phyloP scores from a whole-genome alignment of 2,329 filamentous ascomycete genomes.

The Xylaria sp. region DNA sequence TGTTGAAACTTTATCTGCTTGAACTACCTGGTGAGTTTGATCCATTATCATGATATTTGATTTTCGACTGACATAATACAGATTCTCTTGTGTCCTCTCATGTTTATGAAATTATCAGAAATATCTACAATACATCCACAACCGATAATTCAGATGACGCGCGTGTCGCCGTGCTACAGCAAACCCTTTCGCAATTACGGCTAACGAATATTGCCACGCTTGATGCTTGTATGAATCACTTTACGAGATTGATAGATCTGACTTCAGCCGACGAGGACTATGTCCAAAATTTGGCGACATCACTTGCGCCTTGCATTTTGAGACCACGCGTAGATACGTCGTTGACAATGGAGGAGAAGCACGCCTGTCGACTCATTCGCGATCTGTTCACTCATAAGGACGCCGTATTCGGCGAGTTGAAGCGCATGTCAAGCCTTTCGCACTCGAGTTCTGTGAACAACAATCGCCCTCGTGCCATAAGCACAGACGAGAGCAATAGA shows the following conservation, averaged over 20 bases:
- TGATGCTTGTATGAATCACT: slow-evolving; percentile 97
- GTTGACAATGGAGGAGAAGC: slow-evolving; percentile 94
- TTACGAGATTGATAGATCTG: slow-evolving; percentile 94
- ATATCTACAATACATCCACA: slow-evolving; percentile 87
- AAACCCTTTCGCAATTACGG: slow-evolving; percentile 91
- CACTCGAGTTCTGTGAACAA: slow-evolving; percentile 68
- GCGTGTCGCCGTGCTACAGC: slow-evolving; percentile 90
- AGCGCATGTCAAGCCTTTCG: slow-evolving; percentile 81
- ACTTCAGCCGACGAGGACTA: slow-evolving; percentile 95
- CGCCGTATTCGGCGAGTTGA: slow-evolving; percentile 93
- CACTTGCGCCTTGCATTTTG: slow-evolving; percentile 85
- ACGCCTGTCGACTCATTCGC: slow-evolving; percentile 87
- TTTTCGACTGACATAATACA: slow-evolving; percentile 53
- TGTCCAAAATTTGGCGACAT: slow-evolving; percentile 75
- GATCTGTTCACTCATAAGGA: slow-evolving; percentile 96
- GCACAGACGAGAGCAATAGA: slow-evolving; percentile 94
- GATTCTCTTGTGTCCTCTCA: slow-evolving; percentile 98
- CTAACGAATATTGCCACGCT: slow-evolving; percentile 99
- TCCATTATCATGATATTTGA: neutral
- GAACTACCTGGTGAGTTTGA: slow-evolving; percentile 83
- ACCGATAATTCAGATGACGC: slow-evolving; percentile 80
- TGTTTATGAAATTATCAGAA: slow-evolving; percentile 98
- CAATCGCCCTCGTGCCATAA: slow-evolving; percentile 83
- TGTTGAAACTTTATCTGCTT: slow-evolving; percentile 92
- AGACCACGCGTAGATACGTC: slow-evolving; percentile 88